These are phyloP conservation scores for Flueggea neowawraea DNA, from an alignment of 441 rosid species.

Conservation along the genomic window DNA sequence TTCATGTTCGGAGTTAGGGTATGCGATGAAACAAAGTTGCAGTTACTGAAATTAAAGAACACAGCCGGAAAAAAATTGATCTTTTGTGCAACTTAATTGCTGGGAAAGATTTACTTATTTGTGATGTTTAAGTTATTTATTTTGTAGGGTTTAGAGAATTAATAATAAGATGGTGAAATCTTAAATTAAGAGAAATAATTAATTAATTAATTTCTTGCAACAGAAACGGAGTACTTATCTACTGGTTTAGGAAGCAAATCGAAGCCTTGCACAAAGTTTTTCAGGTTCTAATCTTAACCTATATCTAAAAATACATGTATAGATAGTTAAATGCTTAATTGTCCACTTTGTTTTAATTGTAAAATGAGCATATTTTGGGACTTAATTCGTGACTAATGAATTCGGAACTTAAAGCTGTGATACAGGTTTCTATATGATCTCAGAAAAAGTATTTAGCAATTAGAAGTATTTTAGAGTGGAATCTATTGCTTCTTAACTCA, in stretches of 20 bases:
- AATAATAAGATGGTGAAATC: conserved; percentile 33
- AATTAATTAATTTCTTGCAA: conserved; percentile 63
- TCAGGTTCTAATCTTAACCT: conserved; percentile 91
- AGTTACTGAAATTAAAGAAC: no score
- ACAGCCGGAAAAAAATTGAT: no score
- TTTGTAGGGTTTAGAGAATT: no score
- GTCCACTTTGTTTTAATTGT: background rate
- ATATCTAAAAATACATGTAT: conserved; percentile 41
- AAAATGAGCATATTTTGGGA: conserved; percentile 8
- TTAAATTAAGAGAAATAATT: conserved; percentile 41
- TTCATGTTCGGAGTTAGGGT: background rate
- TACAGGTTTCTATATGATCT: conserved; percentile 67
- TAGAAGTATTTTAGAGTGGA: no score
- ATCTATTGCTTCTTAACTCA: no score
- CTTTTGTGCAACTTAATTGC: no score
- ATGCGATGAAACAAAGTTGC: background rate
- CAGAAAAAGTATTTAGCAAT: no score
- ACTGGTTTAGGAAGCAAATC: conserved; percentile 99
- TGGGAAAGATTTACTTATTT: no score
- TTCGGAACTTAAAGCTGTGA: conserved; percentile 51
- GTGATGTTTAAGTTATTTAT: background rate
- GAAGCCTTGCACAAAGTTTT: conserved; percentile 99
- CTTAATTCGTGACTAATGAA: conserved; percentile 36
- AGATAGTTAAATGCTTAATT: background rate
- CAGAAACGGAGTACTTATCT: conserved; percentile 88